A percentile compares a stretch with the other conserved stretches of the same genome.
These are phyloP conservation scores for Blepharisma japonicum DNA, from an alignment of 73 alveolate genomes.

Conservation along the genomic window DNA sequence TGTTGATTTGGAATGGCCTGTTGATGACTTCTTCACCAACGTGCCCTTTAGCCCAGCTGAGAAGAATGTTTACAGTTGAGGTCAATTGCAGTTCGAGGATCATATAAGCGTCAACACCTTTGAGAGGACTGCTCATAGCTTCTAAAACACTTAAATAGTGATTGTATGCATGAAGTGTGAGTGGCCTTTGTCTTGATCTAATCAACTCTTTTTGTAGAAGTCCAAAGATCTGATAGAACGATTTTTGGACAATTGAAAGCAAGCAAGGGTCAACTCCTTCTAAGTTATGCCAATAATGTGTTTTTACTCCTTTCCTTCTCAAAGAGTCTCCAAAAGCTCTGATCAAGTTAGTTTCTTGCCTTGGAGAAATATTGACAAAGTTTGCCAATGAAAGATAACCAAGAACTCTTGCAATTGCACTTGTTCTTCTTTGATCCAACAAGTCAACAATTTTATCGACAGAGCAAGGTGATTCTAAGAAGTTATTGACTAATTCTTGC, in stretches of 20 bases:
- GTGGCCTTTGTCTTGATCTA: slow-evolving; percentile 10
- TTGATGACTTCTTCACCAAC: slow-evolving; percentile 22
- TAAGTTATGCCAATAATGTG: neutral
- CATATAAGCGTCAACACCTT: slow-evolving; percentile 21
- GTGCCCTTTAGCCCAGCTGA: slow-evolving; percentile 20
- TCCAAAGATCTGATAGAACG: slow-evolving; percentile 16
- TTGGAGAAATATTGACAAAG: neutral
- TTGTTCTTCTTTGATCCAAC: slow-evolving; percentile 11
- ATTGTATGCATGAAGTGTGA: neutral
- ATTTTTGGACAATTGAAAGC: neutral
- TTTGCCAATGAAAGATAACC: slow-evolving; percentile 12
- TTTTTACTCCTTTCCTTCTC: neutral
- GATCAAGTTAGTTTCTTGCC: slow-evolving; percentile 1
- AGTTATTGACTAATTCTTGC: neutral
- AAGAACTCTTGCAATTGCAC: neutral
- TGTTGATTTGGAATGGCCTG: neutral
- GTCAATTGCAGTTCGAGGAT: slow-evolving; percentile 7
- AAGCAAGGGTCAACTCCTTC: slow-evolving; percentile 24
- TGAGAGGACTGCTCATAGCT: slow-evolving; percentile 15
- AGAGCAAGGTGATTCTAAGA: neutral
- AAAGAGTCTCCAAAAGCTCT: slow-evolving; percentile 28
- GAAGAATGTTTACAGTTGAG: slow-evolving; percentile 14
- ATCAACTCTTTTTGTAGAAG: slow-evolving; percentile 14
- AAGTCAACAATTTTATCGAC: neutral
- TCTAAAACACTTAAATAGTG: slow-evolving; percentile 7